Evolutionary conservation across 2,329 filamentous ascomycete genomes (phyloP).

Genomic region (Lachnellula suecica): DNA sequence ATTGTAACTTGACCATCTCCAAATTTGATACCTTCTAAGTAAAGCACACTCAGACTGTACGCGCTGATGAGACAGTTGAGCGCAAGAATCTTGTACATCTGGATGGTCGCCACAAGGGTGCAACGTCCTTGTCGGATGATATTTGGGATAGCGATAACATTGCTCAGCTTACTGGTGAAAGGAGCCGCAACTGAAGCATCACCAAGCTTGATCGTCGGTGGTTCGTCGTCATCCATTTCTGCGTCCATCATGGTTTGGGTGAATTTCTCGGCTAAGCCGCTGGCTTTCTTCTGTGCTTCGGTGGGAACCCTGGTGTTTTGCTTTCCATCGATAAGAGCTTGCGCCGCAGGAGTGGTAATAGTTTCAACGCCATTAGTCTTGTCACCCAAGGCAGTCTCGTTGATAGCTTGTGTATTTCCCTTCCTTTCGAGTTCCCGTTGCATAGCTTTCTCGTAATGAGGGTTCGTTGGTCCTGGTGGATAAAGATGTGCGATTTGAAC

Average conservation of each 20-base stretch:
- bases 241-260: slow-evolving; percentile 85
- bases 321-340: slow-evolving; percentile 54
- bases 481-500: slow-evolving; percentile 90
- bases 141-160: slow-evolving; percentile 95
- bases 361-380: slow-evolving; percentile 59
- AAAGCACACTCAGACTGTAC: slow-evolving; percentile 94
- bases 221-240: slow-evolving; percentile 82
- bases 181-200: slow-evolving; percentile 96
- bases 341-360: slow-evolving; percentile 65
- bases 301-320: slow-evolving; percentile 55
- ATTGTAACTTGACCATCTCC: slow-evolving; percentile 98
- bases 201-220: slow-evolving; percentile 92
- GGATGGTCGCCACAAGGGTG: slow-evolving; percentile 95
- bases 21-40: slow-evolving; percentile 98
- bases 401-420: slow-evolving; percentile 55
- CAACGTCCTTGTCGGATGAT: slow-evolving; percentile 97
- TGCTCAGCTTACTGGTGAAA: slow-evolving; percentile 95
- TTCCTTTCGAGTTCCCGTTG: slow-evolving; percentile 82
- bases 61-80: slow-evolving; percentile 97
- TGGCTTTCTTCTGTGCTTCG: slow-evolving; percentile 70
- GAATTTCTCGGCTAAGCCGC: slow-evolving; percentile 81
- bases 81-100: slow-evolving; percentile 99
- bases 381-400: slow-evolving; percentile 49
- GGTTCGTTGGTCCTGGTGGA: slow-evolving; percentile 85
- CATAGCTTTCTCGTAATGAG: slow-evolving; percentile 91